Base-by-base conservation (phyloP, 805 yeast genomes). In the Lachancea cidri region DNA sequence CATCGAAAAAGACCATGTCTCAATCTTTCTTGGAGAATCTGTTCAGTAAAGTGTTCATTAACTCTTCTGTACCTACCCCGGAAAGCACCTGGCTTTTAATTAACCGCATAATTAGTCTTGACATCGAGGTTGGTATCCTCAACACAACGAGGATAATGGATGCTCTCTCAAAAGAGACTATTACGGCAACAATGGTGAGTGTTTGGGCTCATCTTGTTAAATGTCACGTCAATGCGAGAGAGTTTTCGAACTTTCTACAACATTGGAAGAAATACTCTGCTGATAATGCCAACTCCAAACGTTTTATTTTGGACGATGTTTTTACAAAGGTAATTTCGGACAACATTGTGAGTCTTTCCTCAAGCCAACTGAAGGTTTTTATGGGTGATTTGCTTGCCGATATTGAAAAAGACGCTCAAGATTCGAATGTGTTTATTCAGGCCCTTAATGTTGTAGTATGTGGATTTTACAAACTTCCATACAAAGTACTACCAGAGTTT, bases 161-260 rank as follows among this genome's bases (percentile, higher is more conserved):
- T 5, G 15, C 52, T 13, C 41, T 58, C 3, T 25, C 36, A 3
- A 39, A 32, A 6, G 34, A 52, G 5, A 41, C 46, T 3, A 13
- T 31, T 16, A 30, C 40, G 14, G 33, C 45, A 2, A 20, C 35
- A n/a, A 36, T 38, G 3, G 11, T 48, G 3, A 30, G 41, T 2
- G 45, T 64, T 31, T 60, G 66, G 51, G 39, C 47, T 2, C 62
- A 64, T 34, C 39, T 77, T n/a, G 57, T 74, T 1, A 60, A 65
- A 13, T 73, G 81, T 17, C 75, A 70, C 54, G 63, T 69, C 8
- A 73, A 67, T 49, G 79, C 80, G 3, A 75, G 89, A 67, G 86
- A 81, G 41, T 62, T 77, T 19, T 60, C 59, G 3, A 54, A 62
- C 3, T 82, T 82, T 47, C 64, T 76, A 37, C 56, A 64, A 5